Evolutionary conservation across 2,329 filamentous ascomycete species (phyloP).

Genomic region (Aureobasidium mangrovei): DNA sequence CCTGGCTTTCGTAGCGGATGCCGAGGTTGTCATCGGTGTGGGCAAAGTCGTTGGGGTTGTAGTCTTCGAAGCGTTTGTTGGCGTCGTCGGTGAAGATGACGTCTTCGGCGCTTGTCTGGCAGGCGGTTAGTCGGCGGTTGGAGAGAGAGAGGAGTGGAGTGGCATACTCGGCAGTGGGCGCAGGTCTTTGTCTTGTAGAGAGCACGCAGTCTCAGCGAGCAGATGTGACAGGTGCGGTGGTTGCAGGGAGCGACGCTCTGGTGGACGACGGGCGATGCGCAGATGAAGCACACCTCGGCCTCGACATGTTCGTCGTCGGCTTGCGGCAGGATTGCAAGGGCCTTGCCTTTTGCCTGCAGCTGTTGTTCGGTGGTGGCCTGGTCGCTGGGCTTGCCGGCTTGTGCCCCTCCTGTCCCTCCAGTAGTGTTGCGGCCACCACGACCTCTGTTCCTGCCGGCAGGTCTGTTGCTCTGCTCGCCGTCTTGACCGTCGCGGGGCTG

Average conservation of each 20-base stretch:
- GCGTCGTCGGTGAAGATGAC: conserved; percentile 89
- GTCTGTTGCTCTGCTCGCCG: conserved; percentile 22
- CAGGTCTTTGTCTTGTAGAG: conserved; percentile 95
- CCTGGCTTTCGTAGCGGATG: conserved; percentile 79
- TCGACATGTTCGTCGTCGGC: conserved; percentile 25
- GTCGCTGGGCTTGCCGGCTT: conserved; percentile 14
- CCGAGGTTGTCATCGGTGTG: conserved; percentile 77
- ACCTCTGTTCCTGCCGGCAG: conserved; percentile 19
- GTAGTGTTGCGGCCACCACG: conserved; percentile 36
- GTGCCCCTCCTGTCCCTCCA: conserved; percentile 24
- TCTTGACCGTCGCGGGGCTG: conserved; percentile 21
- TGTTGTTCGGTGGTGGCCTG: conserved; percentile 23
- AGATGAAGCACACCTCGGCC: conserved; percentile 92
- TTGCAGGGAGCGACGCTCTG: conserved; percentile 88
- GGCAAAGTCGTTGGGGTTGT: conserved; percentile 61
- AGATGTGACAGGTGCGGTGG: conserved; percentile 94
- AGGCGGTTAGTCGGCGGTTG: background rate
- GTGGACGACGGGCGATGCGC: conserved; percentile 81
- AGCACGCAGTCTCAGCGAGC: conserved; percentile 79
- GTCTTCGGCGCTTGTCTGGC: conserved; percentile 58
- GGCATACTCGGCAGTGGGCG: conserved; percentile 79
- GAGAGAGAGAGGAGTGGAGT: conserved; percentile 17
- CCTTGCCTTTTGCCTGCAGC: conserved; percentile 8
- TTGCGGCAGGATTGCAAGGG: background rate
- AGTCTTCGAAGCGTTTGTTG: conserved; percentile 79